phyloP scores from a whole-genome alignment of 257 asterid genomes.

The Solanum bukasovii region DNA sequence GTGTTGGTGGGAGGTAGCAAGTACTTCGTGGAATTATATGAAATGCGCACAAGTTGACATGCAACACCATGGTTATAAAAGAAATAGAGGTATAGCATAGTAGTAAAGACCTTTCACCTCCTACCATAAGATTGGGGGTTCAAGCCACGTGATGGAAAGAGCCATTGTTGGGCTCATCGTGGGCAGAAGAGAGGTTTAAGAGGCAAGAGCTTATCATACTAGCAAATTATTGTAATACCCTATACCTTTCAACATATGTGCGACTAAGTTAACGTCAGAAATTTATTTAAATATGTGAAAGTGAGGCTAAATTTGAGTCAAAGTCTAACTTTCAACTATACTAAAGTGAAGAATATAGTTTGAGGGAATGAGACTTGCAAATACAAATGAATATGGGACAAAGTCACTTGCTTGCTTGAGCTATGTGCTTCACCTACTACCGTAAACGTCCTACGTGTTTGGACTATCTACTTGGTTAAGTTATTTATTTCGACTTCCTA shows the following conservation, averaged over 20 bases:
- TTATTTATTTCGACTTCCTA: not conserved
- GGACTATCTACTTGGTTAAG: not conserved
- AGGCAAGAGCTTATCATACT: not conserved
- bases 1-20: not conserved
- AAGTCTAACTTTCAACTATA: not conserved
- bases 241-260: not conserved
- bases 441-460: not conserved
- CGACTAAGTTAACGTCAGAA: not conserved
- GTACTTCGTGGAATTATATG: not conserved
- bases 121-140: not conserved
- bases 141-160: not conserved
- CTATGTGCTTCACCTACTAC: not conserved
- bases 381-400: not conserved
- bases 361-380: not conserved
- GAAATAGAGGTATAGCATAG: not conserved
- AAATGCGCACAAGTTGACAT: not conserved
- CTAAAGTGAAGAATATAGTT: not conserved
- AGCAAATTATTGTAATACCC: not conserved
- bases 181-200: not conserved
- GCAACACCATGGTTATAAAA: not conserved
- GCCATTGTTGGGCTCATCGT: not conserved
- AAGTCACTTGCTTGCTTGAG: not conserved
- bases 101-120: not conserved
- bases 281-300: not conserved
- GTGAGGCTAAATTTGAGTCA: not conserved